Base-by-base conservation (phyloP, 116 monocot species). In the Thalassia testudinum region DNA sequence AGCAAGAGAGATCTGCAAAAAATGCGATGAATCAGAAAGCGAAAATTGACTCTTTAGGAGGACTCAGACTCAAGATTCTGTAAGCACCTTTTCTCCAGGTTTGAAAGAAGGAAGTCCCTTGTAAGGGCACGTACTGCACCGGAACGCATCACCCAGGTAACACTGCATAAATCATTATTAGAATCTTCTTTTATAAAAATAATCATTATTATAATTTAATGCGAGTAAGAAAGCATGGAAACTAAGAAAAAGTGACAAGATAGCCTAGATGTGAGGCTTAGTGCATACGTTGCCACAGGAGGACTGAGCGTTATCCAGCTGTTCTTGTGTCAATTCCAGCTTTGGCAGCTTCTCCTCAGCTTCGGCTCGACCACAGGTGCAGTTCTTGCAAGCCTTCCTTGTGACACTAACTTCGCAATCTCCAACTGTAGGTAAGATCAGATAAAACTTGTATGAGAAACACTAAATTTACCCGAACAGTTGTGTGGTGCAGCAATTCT, bases 351-450 rank as follows among this genome's bases (percentile, higher is more conserved):
- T 78, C 59, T 88, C 84, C 59, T 88, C 84, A 18, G 27, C 79
- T 66, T 89, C 97, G 18, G 85, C 95, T 24, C 85, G 71, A 15
- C 95, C 95, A 70, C 95, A 95, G 0, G 72, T 82, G 62, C 97
- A 97, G 57, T 97, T 97, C 72, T 85, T 89, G 85, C 97, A 97
- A 16, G 97, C 97, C 61, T 89, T 97, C 70, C 79, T 76, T 11
- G 77, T 66, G 34, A 69, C 79, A 27, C 88, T 85, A 58, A 85
- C 79, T 66, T 82, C 85, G 77, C 97, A 89, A 62, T 97, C 97
- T 59, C 82, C 82, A 60, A 77, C 85, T 89, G 71, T 52, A 62
- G 19, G 37, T 38, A 4, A 21, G 17, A 61, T 20, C 21, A 26
- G 25, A 2, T 15, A 14, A 24, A 12, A 23, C 7, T 7, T 29